These are phyloP conservation scores for Boletus sp. DNA, from an alignment of 768 basidiomycete species.

Conservation along the genomic window DNA sequence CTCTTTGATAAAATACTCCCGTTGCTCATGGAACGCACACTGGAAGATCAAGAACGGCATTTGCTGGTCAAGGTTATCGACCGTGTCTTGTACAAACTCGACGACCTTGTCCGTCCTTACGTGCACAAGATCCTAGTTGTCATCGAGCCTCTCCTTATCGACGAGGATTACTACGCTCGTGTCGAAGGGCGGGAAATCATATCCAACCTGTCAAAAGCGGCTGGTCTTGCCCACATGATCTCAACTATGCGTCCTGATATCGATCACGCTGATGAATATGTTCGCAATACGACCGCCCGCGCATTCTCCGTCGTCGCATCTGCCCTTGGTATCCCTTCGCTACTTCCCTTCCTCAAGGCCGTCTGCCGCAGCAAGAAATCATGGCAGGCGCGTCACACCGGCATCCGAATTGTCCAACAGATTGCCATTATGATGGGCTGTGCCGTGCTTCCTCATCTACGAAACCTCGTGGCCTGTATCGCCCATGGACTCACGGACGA, in stretches of 20 bases:
- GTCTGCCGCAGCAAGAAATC: conserved; percentile 99
- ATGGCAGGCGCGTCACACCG: conserved; percentile 99
- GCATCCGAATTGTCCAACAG: conserved; percentile 99
- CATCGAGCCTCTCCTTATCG: conserved; percentile 97
- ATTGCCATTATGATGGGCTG: conserved; percentile 99
- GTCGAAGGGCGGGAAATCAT: conserved; percentile 99
- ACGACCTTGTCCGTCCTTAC: conserved; percentile 97
- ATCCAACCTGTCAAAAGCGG: conserved; percentile 96
- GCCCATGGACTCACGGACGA: conserved; percentile 79
- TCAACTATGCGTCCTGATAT: conserved; percentile 99
- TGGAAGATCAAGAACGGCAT: conserved; percentile 98
- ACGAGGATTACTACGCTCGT: conserved; percentile 95
- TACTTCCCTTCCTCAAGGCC: conserved; percentile 97
- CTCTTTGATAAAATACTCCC: conserved; percentile 98
- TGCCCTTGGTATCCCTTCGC: conserved; percentile 94
- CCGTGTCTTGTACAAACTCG: conserved; percentile 96
- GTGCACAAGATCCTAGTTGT: conserved; percentile 99
- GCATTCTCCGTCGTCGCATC: conserved; percentile 99
- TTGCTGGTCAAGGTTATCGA: conserved; percentile 98
- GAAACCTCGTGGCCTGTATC: conserved; percentile 95
- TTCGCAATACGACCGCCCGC: conserved; percentile 97
- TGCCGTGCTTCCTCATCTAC: conserved; percentile 93
- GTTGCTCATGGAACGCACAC: conserved; percentile 94
- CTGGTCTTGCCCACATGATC: conserved; percentile 99
- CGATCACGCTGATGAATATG: conserved; percentile 98